phyloP scores from a whole-genome alignment of 129 eudicot genomes.

The Scalesia atractyloides region DNA sequence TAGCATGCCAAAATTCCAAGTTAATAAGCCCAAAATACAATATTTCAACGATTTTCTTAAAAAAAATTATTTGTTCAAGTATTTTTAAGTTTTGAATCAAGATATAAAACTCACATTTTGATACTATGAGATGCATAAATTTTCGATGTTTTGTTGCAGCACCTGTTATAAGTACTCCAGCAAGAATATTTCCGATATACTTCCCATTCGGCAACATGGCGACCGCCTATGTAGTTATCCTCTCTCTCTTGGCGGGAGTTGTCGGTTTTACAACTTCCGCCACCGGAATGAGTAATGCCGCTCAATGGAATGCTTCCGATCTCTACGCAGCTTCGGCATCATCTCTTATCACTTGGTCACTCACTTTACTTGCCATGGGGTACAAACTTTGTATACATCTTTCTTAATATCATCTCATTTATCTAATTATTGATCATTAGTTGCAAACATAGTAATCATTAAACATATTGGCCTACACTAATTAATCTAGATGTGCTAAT shows the following conservation, averaged over 20 bases:
- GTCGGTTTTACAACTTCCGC: conserved; percentile 67
- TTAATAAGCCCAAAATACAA: not conserved
- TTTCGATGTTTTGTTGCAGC: conserved; percentile 41
- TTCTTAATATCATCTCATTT: not conserved
- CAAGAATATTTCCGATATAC: conserved; percentile 77
- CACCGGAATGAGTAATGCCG: conserved; percentile 53
- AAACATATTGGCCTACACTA: not conserved
- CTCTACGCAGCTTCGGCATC: conserved; percentile 79
- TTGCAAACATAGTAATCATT: not conserved
- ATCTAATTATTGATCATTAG: not conserved
- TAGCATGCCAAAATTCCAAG: not conserved
- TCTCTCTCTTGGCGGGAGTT: conserved; percentile 75
- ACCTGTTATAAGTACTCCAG: conserved; percentile 55
- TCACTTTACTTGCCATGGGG: conserved; percentile 96
- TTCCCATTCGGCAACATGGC: conserved; percentile 89
- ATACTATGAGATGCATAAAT: not conserved
- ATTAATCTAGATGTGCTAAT: not conserved
- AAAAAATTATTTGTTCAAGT: not conserved
- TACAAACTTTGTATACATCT: conserved; percentile 11
- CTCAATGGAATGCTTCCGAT: conserved; percentile 53
- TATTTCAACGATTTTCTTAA: not conserved
- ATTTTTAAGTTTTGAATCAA: not conserved
- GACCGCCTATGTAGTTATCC: conserved; percentile 65
- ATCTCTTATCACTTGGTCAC: conserved; percentile 63
- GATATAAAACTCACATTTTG: not conserved